Evolutionary conservation across 2,329 filamentous ascomycete genomes (phyloP), one percentile per base, ranked within the genome.

Genomic region (Penicillium paneum): DNA sequence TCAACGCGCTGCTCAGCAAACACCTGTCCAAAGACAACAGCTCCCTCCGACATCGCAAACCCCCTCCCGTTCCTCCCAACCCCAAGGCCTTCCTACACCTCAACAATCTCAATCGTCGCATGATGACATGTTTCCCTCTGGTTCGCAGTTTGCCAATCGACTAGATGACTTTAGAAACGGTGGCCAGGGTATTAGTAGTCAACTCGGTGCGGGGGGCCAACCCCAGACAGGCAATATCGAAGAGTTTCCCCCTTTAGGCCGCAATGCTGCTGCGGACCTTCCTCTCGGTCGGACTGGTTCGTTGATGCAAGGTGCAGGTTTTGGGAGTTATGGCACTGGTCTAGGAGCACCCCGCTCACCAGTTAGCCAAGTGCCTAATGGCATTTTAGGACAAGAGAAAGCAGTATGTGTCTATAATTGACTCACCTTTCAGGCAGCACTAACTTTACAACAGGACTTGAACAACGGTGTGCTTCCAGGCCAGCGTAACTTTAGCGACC

Each of bases 181-280:
- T 36, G 79, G 78, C 32, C 80, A 83, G 65, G 75, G 75, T 44
- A 79, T 81, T 35, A 78, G 79, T 50, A 78, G 79, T 47, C 80
- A 81, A 64, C 68, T 82, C 46, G 75, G 78, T 48, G 74, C 74
- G 21, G 72, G 74, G 38, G 71, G 70, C 36, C 81, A 83, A 57
- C 79, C 80, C 39, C 80, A 82, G 60, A 77, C 81, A 26, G 78
- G 79, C 59, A 82, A 79, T 61, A 81, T 83, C 44, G 82, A 85
- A 15, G 83, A 85, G 50, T 85, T 85, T 55, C 82, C 82, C 55
- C 81, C 83, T n/a, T 69, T 85, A 45, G 79, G 81, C 49, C 78
- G 81, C 44, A 79, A 79, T 51, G 70, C 74, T 19, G 74, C 77
- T 43, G 74, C 75, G 44, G 81, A 83, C n/a, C 69, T 79, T 52